Conservation (phyloP, 2,329 filamentous ascomycete genomes). For the Pestalotiopsis sp. region DNA sequence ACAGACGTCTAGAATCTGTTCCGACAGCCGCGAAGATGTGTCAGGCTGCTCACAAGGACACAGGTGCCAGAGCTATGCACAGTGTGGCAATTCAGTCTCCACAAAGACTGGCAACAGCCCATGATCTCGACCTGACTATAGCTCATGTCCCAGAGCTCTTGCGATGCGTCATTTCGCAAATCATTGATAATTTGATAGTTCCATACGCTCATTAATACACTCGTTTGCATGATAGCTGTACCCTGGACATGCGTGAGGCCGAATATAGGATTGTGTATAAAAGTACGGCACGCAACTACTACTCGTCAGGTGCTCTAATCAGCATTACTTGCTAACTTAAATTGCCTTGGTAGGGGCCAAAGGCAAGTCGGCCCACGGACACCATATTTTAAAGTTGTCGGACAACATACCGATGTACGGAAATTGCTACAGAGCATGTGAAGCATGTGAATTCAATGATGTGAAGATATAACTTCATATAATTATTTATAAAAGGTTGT, state of each 20-base stretch:
- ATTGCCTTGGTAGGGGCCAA: too few relatives aligned
- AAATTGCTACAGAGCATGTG: too few relatives aligned
- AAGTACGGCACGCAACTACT: too few relatives aligned
- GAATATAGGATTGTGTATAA: too few relatives aligned
- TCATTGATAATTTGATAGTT: conserved; percentile 12
- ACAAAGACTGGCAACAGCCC: not conserved
- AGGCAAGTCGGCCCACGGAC: too few relatives aligned
- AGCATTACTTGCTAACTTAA: too few relatives aligned
- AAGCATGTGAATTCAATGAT: too few relatives aligned
- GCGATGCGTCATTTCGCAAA: not conserved
- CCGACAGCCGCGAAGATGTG: not conserved
- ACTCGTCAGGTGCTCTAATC: not conserved
- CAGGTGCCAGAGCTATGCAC: not conserved
- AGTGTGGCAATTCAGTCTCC: not conserved
- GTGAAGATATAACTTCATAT: too few relatives aligned
- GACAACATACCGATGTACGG: too few relatives aligned
- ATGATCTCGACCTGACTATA: not conserved
- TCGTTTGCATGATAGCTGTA: conserved; percentile 21
- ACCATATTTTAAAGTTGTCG: too few relatives aligned
- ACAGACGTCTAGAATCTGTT: not conserved
- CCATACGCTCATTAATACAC: conserved; percentile 24
- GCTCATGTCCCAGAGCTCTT: not conserved
- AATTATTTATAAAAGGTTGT: too few relatives aligned
- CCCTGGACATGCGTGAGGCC: too few relatives aligned
- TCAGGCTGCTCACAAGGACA: not conserved